phyloP scores from a whole-genome alignment of 2,329 filamentous ascomycete genomes.

The Aspergillus fijiensis region DNA sequence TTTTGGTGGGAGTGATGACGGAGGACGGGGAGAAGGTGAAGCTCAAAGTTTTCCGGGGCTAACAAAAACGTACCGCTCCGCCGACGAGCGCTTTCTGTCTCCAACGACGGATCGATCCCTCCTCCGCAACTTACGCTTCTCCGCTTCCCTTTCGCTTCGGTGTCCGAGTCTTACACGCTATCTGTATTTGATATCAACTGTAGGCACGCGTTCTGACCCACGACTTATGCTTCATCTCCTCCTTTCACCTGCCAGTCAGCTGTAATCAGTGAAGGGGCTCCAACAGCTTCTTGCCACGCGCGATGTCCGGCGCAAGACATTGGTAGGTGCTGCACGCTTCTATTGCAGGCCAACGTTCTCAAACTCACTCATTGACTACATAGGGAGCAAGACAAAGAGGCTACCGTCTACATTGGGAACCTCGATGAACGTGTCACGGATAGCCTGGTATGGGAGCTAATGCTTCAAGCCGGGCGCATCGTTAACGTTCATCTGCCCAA shows the following conservation, averaged over 20 bases:
- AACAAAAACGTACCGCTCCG: slow-evolving; percentile 20
- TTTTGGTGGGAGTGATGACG: slow-evolving; percentile 16
- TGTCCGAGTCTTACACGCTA: background rate
- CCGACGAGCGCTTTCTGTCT: slow-evolving; percentile 12
- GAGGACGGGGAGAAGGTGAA: slow-evolving; percentile 19
- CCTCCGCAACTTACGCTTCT: background rate
- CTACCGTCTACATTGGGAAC: slow-evolving; percentile 96
- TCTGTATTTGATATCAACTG: background rate
- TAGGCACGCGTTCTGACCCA: background rate
- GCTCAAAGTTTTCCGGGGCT: slow-evolving; percentile 34
- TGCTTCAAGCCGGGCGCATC: slow-evolving; percentile 96
- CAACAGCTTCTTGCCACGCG: slow-evolving; percentile 13
- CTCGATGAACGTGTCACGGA: slow-evolving; percentile 95
- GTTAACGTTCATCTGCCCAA: slow-evolving; percentile 98
- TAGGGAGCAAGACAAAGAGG: slow-evolving; percentile 97
- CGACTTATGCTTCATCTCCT: background rate
- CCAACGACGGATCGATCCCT: slow-evolving; percentile 1
- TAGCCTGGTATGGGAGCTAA: slow-evolving; percentile 91
- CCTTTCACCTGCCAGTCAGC: background rate
- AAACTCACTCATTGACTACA: slow-evolving; percentile 17
- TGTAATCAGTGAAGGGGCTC: background rate
- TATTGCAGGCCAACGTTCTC: background rate
- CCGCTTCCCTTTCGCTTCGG: background rate
- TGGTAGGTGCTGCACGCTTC: slow-evolving; percentile 55
- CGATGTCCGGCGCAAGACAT: slow-evolving; percentile 71